Base-by-base conservation (phyloP, 768 basidiomycete species). In the Naganishia vaughanmartiniae region DNA sequence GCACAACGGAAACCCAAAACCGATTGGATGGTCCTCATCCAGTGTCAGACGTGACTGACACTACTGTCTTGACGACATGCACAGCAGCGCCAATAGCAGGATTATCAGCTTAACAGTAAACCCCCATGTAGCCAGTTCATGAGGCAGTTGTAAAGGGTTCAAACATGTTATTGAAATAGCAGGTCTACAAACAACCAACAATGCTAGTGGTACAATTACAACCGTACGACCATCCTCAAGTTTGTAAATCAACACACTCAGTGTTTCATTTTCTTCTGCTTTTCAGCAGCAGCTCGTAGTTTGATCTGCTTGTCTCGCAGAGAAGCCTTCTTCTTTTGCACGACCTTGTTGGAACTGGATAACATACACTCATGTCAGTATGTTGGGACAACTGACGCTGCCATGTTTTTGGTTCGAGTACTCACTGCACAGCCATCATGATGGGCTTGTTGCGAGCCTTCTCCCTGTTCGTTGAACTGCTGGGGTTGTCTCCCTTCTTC, bases 401-500 rank as follows among this genome's bases (percentile, higher is more conserved):
- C 63, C 26, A 21, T 19, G 30, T 33, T 56, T 19, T 7, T 19
- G 26, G 31, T 36, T 34, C 54, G 45, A 19, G 19, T 17, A 80
- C 79, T 70, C 66, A 81, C 79, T 81, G 80, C 14, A 82, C 55
- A 45, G 80, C 76, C 80, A 82, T 81, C 93, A 95, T 94, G 74
- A 95, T 86, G 30, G 93, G 93, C 81, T 97, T 96, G 81, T 94
- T 93, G 79, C 90, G 86, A 46, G 88, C 87, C 86, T 96, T 96
- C 83, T 95, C 91, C 77, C 87, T 85, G 81, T 96, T 96, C 39
- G 93, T 95, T 68, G 90, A 88, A 78, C 90, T 92, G 81, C 91
- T 92, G 70, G 89, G 87, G 14, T 84, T 82, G 42, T 84, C 91
- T 79, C 92, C 92, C 71, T 87, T 91, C 82, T 91, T 90, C 84